Percentiles rank a stretch among this genome's conserved stretches.
Conservation (phyloP, 2,329 filamentous ascomycete species). For the Cladosporium austrohemisphaericum region DNA sequence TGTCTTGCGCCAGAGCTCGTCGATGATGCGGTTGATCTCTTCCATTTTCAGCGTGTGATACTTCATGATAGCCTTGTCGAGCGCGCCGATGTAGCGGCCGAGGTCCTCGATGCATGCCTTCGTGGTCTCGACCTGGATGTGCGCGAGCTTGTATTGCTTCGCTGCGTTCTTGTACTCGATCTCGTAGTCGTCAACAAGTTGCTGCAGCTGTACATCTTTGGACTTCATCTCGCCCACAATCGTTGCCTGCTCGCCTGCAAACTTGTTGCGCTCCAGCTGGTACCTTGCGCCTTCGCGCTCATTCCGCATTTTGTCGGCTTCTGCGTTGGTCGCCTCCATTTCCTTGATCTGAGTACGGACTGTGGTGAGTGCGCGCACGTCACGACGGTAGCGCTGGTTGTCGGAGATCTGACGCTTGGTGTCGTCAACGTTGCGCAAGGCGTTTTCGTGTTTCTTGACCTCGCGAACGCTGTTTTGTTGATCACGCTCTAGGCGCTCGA, state of each 20-base stretch:
- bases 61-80: constrained; percentile 96
- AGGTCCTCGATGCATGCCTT: constrained; percentile 91
- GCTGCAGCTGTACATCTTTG: constrained; percentile 74
- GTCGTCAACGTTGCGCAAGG: constrained; percentile 73
- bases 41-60: constrained; percentile 97
- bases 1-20: constrained; percentile 93
- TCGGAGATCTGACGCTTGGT: constrained; percentile 84
- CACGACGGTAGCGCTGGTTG: constrained; percentile 81
- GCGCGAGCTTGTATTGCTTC: constrained; percentile 74
- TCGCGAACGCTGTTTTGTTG: constrained; percentile 63
- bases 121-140: constrained; percentile 86
- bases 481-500: constrained; percentile 63
- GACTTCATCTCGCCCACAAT: constrained; percentile 75
- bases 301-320: constrained; percentile 75
- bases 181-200: constrained; percentile 74
- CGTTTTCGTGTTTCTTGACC: constrained; percentile 73
- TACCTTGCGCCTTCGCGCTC: constrained; percentile 64
- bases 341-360: constrained; percentile 68
- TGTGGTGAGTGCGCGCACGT: constrained; percentile 62
- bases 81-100: constrained; percentile 72
- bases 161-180: constrained; percentile 82
- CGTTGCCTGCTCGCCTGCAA: constrained; percentile 68
- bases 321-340: constrained; percentile 74
- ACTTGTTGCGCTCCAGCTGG: constrained; percentile 63
- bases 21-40: constrained; percentile 91